These are phyloP conservation scores for Echria macrotheca DNA, from an alignment of 495 filamentous ascomycete species.

Conservation along the genomic window DNA sequence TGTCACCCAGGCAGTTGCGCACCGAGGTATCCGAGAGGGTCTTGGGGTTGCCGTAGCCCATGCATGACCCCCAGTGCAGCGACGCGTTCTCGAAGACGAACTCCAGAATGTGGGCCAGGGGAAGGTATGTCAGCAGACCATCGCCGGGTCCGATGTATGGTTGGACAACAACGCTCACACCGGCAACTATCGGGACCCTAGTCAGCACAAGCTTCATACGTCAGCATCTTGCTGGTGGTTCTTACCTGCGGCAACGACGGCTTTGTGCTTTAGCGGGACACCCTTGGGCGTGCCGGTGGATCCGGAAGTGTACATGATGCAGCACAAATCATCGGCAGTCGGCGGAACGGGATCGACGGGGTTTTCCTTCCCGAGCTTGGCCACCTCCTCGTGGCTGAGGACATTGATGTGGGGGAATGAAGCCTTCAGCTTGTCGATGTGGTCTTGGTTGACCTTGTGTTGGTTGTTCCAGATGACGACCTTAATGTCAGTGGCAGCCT, in stretches of 20 bases:
- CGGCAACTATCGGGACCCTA: slow-evolving; percentile 56
- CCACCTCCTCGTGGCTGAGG: slow-evolving; percentile 78
- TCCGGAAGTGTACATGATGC: slow-evolving; percentile 99
- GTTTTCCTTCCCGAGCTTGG: slow-evolving; percentile 77
- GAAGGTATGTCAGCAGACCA: slow-evolving; percentile 83
- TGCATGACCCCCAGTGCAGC: slow-evolving; percentile 89
- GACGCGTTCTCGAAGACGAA: slow-evolving; percentile 94
- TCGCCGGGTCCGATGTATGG: slow-evolving; percentile 83
- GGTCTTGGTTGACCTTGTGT: slow-evolving; percentile 64
- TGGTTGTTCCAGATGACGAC: slow-evolving; percentile 87
- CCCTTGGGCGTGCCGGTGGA: slow-evolving; percentile 97
- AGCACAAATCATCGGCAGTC: slow-evolving; percentile 79
- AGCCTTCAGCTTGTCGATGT: slow-evolving; percentile 74
- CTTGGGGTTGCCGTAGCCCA: slow-evolving; percentile 95
- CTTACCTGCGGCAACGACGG: slow-evolving; percentile 83
- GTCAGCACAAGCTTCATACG: slow-evolving; percentile 9
- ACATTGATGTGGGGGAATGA: slow-evolving; percentile 65
- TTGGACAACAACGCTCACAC: slow-evolving; percentile 80
- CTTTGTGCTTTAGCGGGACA: slow-evolving; percentile 82
- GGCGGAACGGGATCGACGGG: slow-evolving; percentile 77
- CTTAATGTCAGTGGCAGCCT: slow-evolving; percentile 71
- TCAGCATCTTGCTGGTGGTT: background rate
- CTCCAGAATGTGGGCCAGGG: slow-evolving; percentile 92
- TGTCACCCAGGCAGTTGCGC: slow-evolving; percentile 92
- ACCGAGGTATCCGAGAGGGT: slow-evolving; percentile 88